Base-by-base conservation (phyloP, 768 basidiomycete genomes). In the Neoboletus magnificus region DNA sequence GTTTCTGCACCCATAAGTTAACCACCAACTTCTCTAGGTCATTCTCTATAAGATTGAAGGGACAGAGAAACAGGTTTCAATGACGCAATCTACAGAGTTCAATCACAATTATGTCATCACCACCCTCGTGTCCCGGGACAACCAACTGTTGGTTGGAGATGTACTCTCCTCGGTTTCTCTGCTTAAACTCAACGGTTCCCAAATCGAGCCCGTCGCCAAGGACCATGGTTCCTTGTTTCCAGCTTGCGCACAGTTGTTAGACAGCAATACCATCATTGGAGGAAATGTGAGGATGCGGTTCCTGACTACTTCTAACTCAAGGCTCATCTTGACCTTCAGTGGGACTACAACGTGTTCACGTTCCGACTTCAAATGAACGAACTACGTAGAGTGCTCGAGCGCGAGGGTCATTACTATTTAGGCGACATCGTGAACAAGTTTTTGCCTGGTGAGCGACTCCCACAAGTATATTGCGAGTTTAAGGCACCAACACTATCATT, bases 101-200 rank as follows among this genome's bases (percentile, higher is more conserved):
- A 85, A 88, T 59, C 89, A 92, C 66, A 93, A 90, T 52, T 93
- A 94, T 71, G 57, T 89, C 54, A 83, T 94, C 29, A 83, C 81
- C 5, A 84, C 82, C 52, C 71, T 97, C 22, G 82, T 80, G 0
- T 73, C 82, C 4, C 79, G 78, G 45, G 79, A 75, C 3, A 71
- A 84, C 56, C 73, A 71, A 44, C 67, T 96, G 25, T 71, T 89
- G 18, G 79, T 85, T n/a, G 90, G 89, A 35, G 94, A 97, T 64
- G 84, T 86, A 9, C 80, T 95, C 27, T 84, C 82, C 66, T 93
- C 92, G 0, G 78, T 95, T 18, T 86, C 91, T 3, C 60, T 92
- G 27, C 73, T 95, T 32, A 79, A 79, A 53, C 68, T 87, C 48
- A 57, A 62, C 2, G 74, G 73, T 13, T 73, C 67, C 4, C 77